Conservation (phyloP, 768 basidiomycete species). For the Amanita inopinata region DNA sequence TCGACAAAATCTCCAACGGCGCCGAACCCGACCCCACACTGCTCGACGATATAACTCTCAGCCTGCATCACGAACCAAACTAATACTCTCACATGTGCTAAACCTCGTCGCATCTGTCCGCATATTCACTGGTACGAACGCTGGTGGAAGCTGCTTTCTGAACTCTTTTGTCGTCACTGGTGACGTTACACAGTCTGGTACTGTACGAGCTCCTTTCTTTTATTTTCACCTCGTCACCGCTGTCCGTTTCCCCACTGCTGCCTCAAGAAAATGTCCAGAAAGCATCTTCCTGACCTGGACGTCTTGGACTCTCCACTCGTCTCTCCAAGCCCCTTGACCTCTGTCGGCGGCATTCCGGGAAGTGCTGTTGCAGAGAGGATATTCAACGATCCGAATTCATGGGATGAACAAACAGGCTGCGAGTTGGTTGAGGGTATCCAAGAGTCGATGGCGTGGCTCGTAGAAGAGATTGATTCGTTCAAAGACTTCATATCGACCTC, state of each 20-base stretch:
- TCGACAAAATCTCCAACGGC: too few species aligned
- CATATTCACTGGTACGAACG: too few species aligned
- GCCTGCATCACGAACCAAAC: too few species aligned
- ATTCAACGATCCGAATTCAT: constrained; percentile 34
- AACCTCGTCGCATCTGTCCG: too few species aligned
- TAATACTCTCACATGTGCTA: too few species aligned
- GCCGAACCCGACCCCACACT: too few species aligned
- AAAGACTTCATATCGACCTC: constrained; percentile 4
- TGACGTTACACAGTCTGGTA: constrained; percentile 9
- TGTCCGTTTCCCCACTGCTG: not conserved
- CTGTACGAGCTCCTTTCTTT: constrained; percentile 4
- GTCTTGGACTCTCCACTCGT: constrained; percentile 28
- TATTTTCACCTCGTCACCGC: too few species aligned
- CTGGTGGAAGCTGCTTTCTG: too few species aligned
- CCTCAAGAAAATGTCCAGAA: constrained; percentile 8
- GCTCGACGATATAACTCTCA: too few species aligned
- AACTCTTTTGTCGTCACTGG: constrained; percentile 7
- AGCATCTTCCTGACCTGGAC: constrained; percentile 27
- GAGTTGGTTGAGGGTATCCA: constrained; percentile 18
- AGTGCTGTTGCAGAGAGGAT: constrained; percentile 32
- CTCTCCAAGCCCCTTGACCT: constrained; percentile 21
- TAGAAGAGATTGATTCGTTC: constrained; percentile 25
- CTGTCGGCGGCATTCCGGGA: constrained; percentile 22
- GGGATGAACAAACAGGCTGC: constrained; percentile 23
- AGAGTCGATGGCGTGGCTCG: constrained; percentile 22